Evolutionary conservation across 2,329 filamentous ascomycete genomes (phyloP), one percentile per base, ranked within the genome.

Genomic region (Hirsutella minnesotensis): DNA sequence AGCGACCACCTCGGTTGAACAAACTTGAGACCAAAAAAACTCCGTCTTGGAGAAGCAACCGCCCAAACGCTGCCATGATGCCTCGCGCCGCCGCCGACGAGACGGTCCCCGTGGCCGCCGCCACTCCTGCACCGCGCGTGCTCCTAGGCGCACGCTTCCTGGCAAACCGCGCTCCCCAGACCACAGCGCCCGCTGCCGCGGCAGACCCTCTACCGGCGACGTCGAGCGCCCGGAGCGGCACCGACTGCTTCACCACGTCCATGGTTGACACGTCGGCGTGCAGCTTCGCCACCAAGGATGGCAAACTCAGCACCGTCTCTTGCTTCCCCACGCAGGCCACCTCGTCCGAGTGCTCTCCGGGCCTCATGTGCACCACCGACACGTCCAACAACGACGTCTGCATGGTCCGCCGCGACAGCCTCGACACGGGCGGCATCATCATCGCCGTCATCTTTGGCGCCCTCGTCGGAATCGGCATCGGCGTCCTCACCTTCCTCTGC

Each of bases 401-500:
- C 64, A 61, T 62, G 48, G 47, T 54, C 48, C 56, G 57, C 37
- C 46, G 63, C 7, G 56, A 68, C 52, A 35, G 9, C 18, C 59
- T 75, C 42, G 64, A 63, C 49, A 52, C 63, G 2, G 61, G 60
- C 34, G 72, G 68, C 47, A 61, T 72, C 51, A 59, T 73, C 54
- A 63, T 76, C 47, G 59, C 65, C 52, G 58, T 72, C 48, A 51
- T 69, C 55, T 68, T 79, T 31, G 67, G 61, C 44, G 47, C 56
- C n/a, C 59, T 56, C 45, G 51, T 69, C 47, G 55, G 59, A 48
- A 36, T 62, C 41, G 57, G 62, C 49, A 46, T 69, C 46, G 57
- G 52, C 39, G 50, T 59, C 47, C 56, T 77, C 44, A 65, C 67
- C 53, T 69, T 69, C 63, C 61, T 69, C 49, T 76, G 70, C 67